Evolutionary conservation across 371 early-diverging fungal genomes (phyloP), one percentile per base, ranked within the genome.

Genomic region (Saksenaea oblongispora): DNA sequence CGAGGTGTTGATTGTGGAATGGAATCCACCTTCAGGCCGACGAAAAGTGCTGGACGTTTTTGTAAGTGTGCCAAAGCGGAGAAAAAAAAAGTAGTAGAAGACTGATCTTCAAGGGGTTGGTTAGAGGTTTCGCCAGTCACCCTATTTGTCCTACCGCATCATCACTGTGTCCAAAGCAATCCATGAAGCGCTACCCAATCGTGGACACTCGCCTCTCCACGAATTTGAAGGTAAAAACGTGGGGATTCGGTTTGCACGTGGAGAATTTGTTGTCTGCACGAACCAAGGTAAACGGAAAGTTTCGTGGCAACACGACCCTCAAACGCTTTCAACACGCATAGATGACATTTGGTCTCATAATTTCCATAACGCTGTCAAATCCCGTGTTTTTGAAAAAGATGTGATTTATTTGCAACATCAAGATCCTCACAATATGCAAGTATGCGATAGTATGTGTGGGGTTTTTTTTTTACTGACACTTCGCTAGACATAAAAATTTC

Each of bases 251-350:
- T 79, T 76, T 58, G 80, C 80, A 37, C 71, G 80, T 9, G 80
- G 80, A 28, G 75, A 79, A 64, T 79, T 61, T 22, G 54, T 79
- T 36, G 72, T 76, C 14, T 76, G 77, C 22, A 79, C 80, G 24
- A 79, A 79, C 34, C 80, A 79, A 79, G 80, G 80, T 76, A 72
- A 47, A n/a, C n/a, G n/a, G n/a, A n/a, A n/a, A n/a, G n/a, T n/a
- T n/a, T n/a, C n/a, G n/a, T n/a, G n/a, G n/a, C n/a, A n/a, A n/a
- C n/a, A n/a, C n/a, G n/a, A n/a, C n/a, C n/a, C 31, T 31, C 31
- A 13, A 3, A 14, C 39, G 11, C 2, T 31, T 4, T 31, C 2
- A 31, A 2, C 31, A n/a, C n/a, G n/a, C n/a, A n/a, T 61, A 79
- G 80, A 79, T 61, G 80, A 79, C 36, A 79, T 79, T 35, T 79